Percentiles rank a stretch among this genome's conserved stretches.
phyloP scores from a whole-genome alignment of 495 filamentous ascomycete genomes.

The Massariosphaeria phaeospora region DNA sequence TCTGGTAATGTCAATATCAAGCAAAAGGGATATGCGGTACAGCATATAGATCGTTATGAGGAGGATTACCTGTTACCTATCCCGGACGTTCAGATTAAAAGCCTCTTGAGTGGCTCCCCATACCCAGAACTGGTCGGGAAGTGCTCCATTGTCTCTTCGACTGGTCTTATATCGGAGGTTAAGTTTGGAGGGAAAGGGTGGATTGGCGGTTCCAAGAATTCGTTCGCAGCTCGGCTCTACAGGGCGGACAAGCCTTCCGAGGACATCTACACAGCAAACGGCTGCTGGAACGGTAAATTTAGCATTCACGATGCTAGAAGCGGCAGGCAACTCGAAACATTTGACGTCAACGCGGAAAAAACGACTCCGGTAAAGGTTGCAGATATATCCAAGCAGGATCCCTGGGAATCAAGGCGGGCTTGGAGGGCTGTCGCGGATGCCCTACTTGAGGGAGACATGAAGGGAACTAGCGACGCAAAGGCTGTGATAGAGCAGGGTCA shows the following conservation, averaged over 20 bases:
- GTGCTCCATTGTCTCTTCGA: slow-evolving; percentile 13
- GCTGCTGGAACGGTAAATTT: slow-evolving; percentile 9
- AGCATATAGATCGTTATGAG: slow-evolving; percentile 45
- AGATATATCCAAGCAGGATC: slow-evolving; percentile 4
- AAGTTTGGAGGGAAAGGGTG: slow-evolving; percentile 20
- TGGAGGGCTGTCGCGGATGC: neutral
- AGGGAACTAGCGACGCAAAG: slow-evolving; percentile 13
- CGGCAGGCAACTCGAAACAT: slow-evolving; percentile 10
- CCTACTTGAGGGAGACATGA: slow-evolving; percentile 14
- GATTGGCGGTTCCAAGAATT: slow-evolving; percentile 15
- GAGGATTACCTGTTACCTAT: slow-evolving; percentile 51
- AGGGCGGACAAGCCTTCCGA: neutral
- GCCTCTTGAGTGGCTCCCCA: slow-evolving; percentile 41
- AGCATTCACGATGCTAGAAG: slow-evolving; percentile 8
- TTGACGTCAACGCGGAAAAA: neutral
- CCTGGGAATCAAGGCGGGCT: slow-evolving; percentile 23
- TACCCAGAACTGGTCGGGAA: slow-evolving; percentile 16
- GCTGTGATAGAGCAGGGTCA: slow-evolving; percentile 19
- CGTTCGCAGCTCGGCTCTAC: slow-evolving; percentile 4
- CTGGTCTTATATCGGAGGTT: slow-evolving; percentile 8
- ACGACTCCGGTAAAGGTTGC: neutral
- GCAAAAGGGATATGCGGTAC: slow-evolving; percentile 37
- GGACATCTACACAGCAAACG: slow-evolving; percentile 9
- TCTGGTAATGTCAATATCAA: slow-evolving; percentile 35
- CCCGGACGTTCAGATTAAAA: slow-evolving; percentile 45